Conservation (phyloP, 1,284 basidiomycete genomes). For the Golubevia sp. region DNA sequence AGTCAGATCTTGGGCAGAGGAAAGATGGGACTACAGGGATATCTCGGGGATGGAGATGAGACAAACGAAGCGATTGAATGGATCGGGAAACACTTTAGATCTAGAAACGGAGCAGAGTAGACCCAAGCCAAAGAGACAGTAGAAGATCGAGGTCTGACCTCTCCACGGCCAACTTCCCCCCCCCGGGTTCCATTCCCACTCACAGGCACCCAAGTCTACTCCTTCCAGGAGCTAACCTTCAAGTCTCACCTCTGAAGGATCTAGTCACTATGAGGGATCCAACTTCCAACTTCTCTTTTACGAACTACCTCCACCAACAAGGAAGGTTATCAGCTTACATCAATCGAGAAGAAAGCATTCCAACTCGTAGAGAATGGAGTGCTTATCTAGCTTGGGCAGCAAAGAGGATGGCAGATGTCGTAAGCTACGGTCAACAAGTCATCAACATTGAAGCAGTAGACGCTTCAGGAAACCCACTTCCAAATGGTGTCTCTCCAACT, state of each 20-base stretch:
- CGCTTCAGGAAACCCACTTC: constrained; percentile 1
- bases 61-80: no score
- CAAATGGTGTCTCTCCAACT: not conserved
- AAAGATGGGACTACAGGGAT: not conserved
- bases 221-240: constrained; percentile 55
- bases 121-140: no score
- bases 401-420: constrained; percentile 37
- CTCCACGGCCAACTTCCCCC: not conserved
- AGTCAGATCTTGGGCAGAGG: not conserved
- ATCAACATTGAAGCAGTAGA: constrained; percentile 40
- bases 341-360: constrained; percentile 53
- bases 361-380: constrained; percentile 57
- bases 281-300: constrained; percentile 52
- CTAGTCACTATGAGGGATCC: constrained; percentile 58
- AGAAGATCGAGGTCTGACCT: not conserved
- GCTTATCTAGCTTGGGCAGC: constrained; percentile 59
- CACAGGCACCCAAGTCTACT: constrained; percentile 44
- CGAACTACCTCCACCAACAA: constrained; percentile 54
- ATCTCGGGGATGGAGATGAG: no score
- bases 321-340: constrained; percentile 53
- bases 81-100: no score
- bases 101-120: no score
- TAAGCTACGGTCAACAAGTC: constrained; percentile 45
- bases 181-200: not conserved
- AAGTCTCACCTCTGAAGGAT: constrained; percentile 59